Evolutionary conservation across 2,329 filamentous ascomycete species (phyloP).

Genomic region (Epichloe bromicola): DNA sequence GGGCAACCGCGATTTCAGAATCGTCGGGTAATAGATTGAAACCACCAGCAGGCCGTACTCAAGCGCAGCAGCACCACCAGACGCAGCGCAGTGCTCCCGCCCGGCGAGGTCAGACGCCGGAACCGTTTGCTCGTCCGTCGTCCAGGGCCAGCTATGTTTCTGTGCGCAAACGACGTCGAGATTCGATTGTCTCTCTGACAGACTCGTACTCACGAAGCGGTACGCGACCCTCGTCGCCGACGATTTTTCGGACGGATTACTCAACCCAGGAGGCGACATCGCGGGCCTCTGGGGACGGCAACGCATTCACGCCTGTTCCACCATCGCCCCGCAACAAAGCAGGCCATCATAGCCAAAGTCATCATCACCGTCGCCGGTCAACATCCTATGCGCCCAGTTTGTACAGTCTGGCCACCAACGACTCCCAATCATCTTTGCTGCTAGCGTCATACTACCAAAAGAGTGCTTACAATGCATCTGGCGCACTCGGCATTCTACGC

Average conservation of each 20-base stretch:
- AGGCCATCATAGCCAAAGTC: not conserved
- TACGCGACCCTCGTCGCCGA: constrained; percentile 32
- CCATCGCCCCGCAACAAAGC: constrained; percentile 11
- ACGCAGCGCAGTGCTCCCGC: not conserved
- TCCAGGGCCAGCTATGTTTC: constrained; percentile 38
- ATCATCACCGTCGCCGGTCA: constrained; percentile 11
- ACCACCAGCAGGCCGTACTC: constrained; percentile 3
- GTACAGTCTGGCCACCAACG: constrained; percentile 45
- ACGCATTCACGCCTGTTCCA: constrained; percentile 8
- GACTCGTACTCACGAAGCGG: constrained; percentile 40
- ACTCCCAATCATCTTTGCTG: constrained; percentile 40
- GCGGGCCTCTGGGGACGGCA: constrained; percentile 9
- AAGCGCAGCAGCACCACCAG: constrained; percentile 3
- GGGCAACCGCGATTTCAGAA: constrained; percentile 2
- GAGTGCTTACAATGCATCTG: constrained; percentile 33
- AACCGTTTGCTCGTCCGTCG: constrained; percentile 23
- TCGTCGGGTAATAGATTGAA: constrained; percentile 1
- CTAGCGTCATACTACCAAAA: constrained; percentile 35
- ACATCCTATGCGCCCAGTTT: constrained; percentile 36
- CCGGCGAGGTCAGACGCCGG: constrained; percentile 11
- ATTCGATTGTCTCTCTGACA: constrained; percentile 42
- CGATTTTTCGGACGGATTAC: constrained; percentile 14
- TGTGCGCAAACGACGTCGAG: constrained; percentile 35
- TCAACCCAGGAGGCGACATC: constrained; percentile 12
- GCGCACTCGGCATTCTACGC: constrained; percentile 35